Evolutionary conservation across 2,329 filamentous ascomycete species (phyloP), one percentile per base, ranked within the genome.

Genomic region (Plectosphaerella plurivora): DNA sequence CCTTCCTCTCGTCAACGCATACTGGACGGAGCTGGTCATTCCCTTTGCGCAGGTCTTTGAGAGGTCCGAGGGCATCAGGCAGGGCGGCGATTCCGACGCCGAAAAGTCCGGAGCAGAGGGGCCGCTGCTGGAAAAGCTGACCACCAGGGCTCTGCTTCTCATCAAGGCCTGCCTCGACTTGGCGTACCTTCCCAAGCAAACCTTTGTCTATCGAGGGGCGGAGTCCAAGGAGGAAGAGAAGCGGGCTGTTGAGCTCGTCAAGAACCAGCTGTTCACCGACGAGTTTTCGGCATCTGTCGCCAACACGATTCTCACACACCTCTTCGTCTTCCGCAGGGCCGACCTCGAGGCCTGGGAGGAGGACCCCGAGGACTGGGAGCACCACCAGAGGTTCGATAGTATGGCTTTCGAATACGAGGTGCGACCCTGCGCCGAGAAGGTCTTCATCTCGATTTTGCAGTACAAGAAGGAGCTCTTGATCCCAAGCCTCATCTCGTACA

Each of bases 321-420:
- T 96, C 59, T 94, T 99, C 65, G 81, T 94, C 37, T 94, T 97
- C 67, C 84, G 91, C 35, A 82, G 88, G 54, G 84, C 84, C 49
- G 94, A 99, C 68, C 80, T 97, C 1, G 85, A 91, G 56, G 88
- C 91, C 53, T 99, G 94, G 94, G 88, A 95, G 65, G 88, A 95
- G 63, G 91, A 96, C 53, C 91, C 93, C 0, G 91, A 99, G 67
- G 91, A 95, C 51, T 99, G 94, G 92, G 93, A 97, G 68, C 86
- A 89, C 58, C 85, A 87, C 61, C 91, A 97, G 73, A 91, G 95
- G 62, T 88, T 87, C 55, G 83, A 89, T 54, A 86, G 88, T 36
- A 89, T 91, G 60, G 89, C 88, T 2, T 97, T 89, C 80, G 91
- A 97, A 63, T 97, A 92, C 74, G 89, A 93, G 53, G 87, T 97